Conservation (phyloP, 176 grass and related monocot species). For the Cenchrus purpureus region DNA sequence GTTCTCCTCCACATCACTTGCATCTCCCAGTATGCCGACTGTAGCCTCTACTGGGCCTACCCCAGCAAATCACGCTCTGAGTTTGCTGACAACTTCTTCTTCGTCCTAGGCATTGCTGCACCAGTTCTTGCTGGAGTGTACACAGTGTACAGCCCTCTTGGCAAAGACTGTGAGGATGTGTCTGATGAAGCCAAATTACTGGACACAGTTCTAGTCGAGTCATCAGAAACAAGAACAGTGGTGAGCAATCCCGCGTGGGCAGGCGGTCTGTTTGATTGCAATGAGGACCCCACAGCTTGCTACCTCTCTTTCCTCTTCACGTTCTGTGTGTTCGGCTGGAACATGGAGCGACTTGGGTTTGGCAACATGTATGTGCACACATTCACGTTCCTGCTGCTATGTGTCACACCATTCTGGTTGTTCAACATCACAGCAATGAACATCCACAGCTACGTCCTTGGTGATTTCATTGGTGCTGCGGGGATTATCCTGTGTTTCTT, state of each 20-base stretch:
- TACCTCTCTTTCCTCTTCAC: constrained; percentile 75
- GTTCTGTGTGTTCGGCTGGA: constrained; percentile 96
- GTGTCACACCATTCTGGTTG: constrained; percentile 83
- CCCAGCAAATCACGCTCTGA: constrained; percentile 58
- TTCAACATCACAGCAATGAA: constrained; percentile 84
- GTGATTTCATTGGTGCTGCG: constrained; percentile 50
- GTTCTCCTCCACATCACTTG: constrained; percentile 79
- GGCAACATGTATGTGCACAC: constrained; percentile 95
- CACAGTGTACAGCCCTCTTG: constrained; percentile 72
- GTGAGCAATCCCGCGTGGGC: constrained; percentile 61
- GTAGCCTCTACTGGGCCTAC: constrained; percentile 74
- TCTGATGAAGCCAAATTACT: constrained; percentile 43
- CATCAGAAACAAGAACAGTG: constrained; percentile 44
- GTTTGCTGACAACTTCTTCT: constrained; percentile 65
- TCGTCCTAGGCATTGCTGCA: constrained; percentile 53
- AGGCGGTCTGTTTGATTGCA: constrained; percentile 64
- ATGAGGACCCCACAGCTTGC: constrained; percentile 60
- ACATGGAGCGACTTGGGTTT: constrained; percentile 91
- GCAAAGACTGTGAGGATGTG: constrained; percentile 45
- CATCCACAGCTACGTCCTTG: constrained; percentile 62
- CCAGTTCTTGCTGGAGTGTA: constrained; percentile 63
- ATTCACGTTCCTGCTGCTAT: constrained; percentile 74
- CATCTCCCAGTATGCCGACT: constrained; percentile 65
- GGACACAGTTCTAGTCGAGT: neutral
- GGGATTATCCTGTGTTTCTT: constrained; percentile 70